Base-by-base conservation (phyloP, 2,329 filamentous ascomycete genomes). In the Penicillium sp. region DNA sequence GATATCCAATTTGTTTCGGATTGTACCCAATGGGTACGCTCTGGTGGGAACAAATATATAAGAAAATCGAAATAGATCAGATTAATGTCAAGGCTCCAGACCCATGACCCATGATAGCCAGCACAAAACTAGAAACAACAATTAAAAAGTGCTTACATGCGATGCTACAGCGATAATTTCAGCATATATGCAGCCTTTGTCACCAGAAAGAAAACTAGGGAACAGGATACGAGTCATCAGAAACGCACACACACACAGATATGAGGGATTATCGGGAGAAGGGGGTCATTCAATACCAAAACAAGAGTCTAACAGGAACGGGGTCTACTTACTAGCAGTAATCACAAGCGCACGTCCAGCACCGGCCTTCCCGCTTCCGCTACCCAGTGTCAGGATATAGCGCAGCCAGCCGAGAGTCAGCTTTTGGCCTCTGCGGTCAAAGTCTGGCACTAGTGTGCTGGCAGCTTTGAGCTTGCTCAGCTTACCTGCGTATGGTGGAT, bases 401-500 rank as follows among this genome's bases (percentile, higher is more conserved):
- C 71, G 70, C 53, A 78, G 39, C 73, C 74, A 76, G 51, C 73
- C 72, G 22, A 76, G 63, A n/a, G 67, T 63, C 41, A 75, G 59
- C 60, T 74, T 77, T 10, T 73, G 74, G 6, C 85, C 85, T 41
- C 83, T 71, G 24, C 85, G 80, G 70, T 87, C 84, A 67, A 88
- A 88, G 66, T 86, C 80, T 1, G 85, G 85, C 59, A 79, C 82
- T 59, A 80, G 52, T 3, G 79, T 76, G 53, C 75, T 80, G 74
- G 84, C 82, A 13, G 72, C 71, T 56, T 77, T 73, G 64, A 82
- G 79, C 62, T 81, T 77, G 69, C 79, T 76, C 61, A 81, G 69
- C 73, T 87, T 87, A 48, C 80, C 80, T 2, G 72, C 74, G 64
- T 84, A 88, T 2, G 85, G 85, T 9, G 85, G 85, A 70, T 88